These are phyloP conservation scores for Alternaria hordeiaustralica DNA, from an alignment of 2,329 filamentous ascomycete genomes.

Conservation along the genomic window DNA sequence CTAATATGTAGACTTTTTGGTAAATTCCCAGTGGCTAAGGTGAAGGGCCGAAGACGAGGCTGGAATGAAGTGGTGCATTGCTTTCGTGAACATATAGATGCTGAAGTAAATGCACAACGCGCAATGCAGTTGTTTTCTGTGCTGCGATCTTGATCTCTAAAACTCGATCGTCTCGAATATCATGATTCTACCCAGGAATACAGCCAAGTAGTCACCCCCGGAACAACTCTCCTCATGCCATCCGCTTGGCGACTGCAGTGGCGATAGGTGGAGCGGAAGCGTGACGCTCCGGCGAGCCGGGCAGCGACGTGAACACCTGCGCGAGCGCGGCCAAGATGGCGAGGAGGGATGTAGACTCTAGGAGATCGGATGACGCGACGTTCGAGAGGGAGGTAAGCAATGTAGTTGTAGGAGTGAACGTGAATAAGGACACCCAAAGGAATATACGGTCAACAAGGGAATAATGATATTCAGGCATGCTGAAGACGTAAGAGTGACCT, in stretches of 20 bases:
- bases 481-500: background rate
- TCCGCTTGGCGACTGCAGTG: background rate
- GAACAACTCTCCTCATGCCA: background rate
- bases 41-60: background rate
- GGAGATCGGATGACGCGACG: background rate
- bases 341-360: background rate
- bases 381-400: background rate
- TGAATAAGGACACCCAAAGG: background rate
- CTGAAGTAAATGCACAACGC: background rate
- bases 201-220: background rate
- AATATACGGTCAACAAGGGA: rapidly evolving
- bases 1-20: background rate
- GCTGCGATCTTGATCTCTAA: background rate
- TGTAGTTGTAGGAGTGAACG: background rate
- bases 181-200: background rate
- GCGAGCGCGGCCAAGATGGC: background rate
- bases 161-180: background rate
- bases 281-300: background rate
- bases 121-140: background rate
- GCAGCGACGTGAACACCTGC: background rate
- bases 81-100: background rate
- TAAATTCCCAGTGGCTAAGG: background rate
- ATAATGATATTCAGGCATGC: background rate
- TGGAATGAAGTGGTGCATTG: background rate
- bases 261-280: background rate